Base-by-base conservation (phyloP, 2,329 filamentous ascomycete species). In the Fusarium piperis region DNA sequence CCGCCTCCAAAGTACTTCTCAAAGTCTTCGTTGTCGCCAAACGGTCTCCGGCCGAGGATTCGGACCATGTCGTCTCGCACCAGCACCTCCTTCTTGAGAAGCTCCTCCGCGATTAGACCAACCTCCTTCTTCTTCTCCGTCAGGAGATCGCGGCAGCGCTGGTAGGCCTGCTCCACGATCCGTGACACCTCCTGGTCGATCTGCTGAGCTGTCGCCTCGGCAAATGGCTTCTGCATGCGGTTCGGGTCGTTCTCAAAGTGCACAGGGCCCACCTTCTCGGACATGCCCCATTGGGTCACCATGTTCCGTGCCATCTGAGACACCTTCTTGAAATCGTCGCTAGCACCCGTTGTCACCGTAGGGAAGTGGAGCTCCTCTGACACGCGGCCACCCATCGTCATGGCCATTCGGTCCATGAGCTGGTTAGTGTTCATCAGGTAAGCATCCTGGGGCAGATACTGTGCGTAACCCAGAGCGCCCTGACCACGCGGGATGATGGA, bases 251-350 rank as follows among this genome's bases (percentile, higher is more conserved):
- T 93, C 77, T 96, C 92, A 82, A 95, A 99, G 86, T 97, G 93
- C 70, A 99, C 87, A 72, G 95, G 95, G 32, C 95, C 95, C 52
- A 99, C 92, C 84, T 97, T 97, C 74, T 93, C 90, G 41, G 93
- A 97, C 96, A 99, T 99, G 74, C 96, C 96, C 92, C 94, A 99
- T 81, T 97, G 94, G n/a, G 95, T 99, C 32, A 99, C 96, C 96
- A 99, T 99, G 69, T 93, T 92, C 18, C 93, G 97, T 4, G 96
- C 97, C 93, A 98, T 95, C 63, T 91, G 90, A 3, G 96, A 98
- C 41, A 98, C 96, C 85, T 99, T 99, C 83, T 96, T 95, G 89
- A 99, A 99, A 81, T 99, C 96, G 81, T 98, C 96, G 60, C 92
- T 95, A 20, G 95, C 96, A 64, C 96, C 96, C 52, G 93, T 96